A percentile compares a stretch with the other conserved stretches of the same genome.
These are phyloP conservation scores for Aplosporella prunicola DNA, from an alignment of 2,329 filamentous ascomycete species.

Conservation along the genomic window DNA sequence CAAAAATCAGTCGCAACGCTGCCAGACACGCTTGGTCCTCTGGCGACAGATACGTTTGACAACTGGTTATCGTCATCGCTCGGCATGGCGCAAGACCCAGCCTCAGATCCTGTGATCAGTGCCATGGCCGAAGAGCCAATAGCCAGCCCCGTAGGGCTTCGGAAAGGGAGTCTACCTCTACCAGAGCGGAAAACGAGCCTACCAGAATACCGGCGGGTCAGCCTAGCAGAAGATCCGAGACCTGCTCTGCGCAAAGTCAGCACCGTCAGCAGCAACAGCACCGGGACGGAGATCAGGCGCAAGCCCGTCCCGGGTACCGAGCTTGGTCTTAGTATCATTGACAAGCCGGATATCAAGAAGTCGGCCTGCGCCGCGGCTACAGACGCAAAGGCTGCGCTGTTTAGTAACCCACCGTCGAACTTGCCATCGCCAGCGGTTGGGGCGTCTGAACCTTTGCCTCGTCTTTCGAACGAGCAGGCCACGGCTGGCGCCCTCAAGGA, in stretches of 20 bases:
- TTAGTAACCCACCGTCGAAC: constrained; percentile 10
- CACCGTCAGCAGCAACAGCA: neutral
- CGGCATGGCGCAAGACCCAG: constrained; percentile 8
- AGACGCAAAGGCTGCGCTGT: constrained; percentile 10
- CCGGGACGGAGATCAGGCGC: neutral
- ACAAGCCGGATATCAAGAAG: neutral
- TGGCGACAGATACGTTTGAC: constrained; percentile 14
- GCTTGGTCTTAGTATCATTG: no score
- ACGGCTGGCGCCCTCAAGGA: no score
- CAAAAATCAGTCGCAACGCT: constrained; percentile 8
- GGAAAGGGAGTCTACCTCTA: no score
- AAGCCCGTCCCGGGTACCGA: no score
- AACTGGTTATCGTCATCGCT: constrained; percentile 14
- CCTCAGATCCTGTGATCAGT: no score
- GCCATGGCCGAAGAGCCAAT: no score
- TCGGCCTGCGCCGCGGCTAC: neutral
- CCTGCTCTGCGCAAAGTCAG: neutral
- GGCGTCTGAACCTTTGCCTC: no score
- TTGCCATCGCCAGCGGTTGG: constrained; percentile 1
- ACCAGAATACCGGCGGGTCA: no score
- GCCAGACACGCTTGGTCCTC: constrained; percentile 5
- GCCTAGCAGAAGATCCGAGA: no score
- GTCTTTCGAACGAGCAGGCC: no score
- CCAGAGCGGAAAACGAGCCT: no score
- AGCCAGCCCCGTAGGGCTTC: no score